These are phyloP conservation scores for Zygoascus ofunaensis DNA, from an alignment of 805 yeast species.

Conservation along the genomic window DNA sequence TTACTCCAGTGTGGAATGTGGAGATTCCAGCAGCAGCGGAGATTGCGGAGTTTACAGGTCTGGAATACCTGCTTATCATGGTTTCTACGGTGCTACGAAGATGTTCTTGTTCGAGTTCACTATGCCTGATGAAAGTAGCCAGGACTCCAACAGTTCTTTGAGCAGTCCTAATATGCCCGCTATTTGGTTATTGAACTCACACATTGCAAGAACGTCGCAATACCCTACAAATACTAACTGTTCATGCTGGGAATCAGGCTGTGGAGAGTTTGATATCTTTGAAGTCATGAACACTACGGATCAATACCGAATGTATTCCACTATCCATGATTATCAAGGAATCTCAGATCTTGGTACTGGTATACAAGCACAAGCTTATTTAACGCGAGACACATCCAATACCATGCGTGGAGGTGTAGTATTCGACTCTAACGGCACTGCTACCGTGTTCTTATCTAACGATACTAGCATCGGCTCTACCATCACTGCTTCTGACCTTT, in stretches of 20 bases:
- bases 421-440: slow-evolving; percentile 37
- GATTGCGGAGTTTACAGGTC: slow-evolving; percentile 80
- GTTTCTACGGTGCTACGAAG: slow-evolving; percentile 77
- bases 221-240: slow-evolving; percentile 68
- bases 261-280: slow-evolving; percentile 95
- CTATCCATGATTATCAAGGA: slow-evolving; percentile 75
- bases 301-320: slow-evolving; percentile 31
- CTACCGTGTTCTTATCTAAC: slow-evolving; percentile 15
- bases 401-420: slow-evolving; percentile 86
- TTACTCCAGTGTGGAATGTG: slow-evolving; percentile 47
- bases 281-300: slow-evolving; percentile 71
- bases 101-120: slow-evolving; percentile 86
- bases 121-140: slow-evolving; percentile 52
- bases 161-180: slow-evolving; percentile 87
- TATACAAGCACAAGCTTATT: slow-evolving; percentile 69
- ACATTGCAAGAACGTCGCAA: slow-evolving; percentile 93
- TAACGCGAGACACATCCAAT: slow-evolving; percentile 68
- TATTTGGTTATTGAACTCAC: slow-evolving; percentile 89
- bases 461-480: slow-evolving; percentile 8
- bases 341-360: slow-evolving; percentile 44
- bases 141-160: neutral
- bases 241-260: slow-evolving; percentile 89
- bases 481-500: slow-evolving; percentile 7
- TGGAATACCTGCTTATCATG: slow-evolving; percentile 88
- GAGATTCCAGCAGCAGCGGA: slow-evolving; percentile 22